Evolutionary conservation across 177 flowering plant genomes (phyloP).

Genomic region (Vitis hybrid): DNA sequence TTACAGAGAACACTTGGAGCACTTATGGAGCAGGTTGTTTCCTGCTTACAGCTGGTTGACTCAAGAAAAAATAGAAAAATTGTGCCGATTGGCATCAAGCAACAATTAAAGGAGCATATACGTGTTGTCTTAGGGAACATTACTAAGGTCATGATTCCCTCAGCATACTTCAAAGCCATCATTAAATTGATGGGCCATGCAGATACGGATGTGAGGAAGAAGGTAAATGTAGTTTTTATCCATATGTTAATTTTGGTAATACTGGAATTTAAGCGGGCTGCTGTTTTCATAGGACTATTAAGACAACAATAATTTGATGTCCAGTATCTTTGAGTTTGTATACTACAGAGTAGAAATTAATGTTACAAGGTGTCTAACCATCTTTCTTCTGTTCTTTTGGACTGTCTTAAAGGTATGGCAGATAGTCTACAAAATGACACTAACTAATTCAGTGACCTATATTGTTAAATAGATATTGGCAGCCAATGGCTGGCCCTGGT

Average conservation of each 20-base stretch:
- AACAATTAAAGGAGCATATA: constrained; percentile 50
- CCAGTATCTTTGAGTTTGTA: background rate
- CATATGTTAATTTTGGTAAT: background rate
- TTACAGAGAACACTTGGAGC: constrained; percentile 57
- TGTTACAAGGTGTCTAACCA: background rate
- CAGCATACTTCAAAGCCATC: constrained; percentile 56
- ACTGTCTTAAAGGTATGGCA: background rate
- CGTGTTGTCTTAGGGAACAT: constrained; percentile 44
- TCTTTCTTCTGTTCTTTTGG: background rate
- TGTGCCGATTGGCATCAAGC: constrained; percentile 35
- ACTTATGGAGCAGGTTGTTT: constrained; percentile 66
- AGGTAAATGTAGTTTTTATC: constrained; percentile 43
- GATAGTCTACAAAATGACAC: background rate
- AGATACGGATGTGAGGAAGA: constrained; percentile 54
- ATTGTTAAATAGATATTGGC: too few relatives aligned
- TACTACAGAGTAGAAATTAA: background rate
- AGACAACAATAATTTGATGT: background rate
- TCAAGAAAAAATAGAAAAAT: constrained; percentile 35
- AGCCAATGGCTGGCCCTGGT: too few relatives aligned
- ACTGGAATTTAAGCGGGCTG: background rate
- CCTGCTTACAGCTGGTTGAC: constrained; percentile 36
- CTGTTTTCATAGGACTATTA: too few relatives aligned
- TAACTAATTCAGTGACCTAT: background rate
- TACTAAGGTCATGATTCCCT: constrained; percentile 51
- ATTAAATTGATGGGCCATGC: constrained; percentile 44